phyloP scores from a whole-genome alignment of 768 basidiomycete genomes.

The Phanerochaete carnosa region DNA sequence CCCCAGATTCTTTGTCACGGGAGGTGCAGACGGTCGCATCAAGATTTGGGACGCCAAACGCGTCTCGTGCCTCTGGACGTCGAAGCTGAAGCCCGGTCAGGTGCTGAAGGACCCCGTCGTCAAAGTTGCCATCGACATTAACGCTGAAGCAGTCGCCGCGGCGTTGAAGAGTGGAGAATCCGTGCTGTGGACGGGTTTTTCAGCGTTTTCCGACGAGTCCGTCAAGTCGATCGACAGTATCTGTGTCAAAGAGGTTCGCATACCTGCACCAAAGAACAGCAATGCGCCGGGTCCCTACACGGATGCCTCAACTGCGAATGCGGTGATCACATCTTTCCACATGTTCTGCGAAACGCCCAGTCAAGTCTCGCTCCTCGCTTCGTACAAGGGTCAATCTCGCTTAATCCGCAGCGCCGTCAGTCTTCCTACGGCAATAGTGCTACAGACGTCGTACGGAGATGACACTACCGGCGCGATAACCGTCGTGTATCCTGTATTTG shows the following conservation, averaged over 20 bases:
- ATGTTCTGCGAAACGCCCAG: conserved; percentile 6
- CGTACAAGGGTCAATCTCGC: conserved; percentile 44
- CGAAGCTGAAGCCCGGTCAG: conserved; percentile 28
- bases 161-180: conserved; percentile 57
- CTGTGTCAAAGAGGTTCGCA: conserved; percentile 4
- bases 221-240: not conserved
- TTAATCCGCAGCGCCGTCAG: conserved; percentile 52
- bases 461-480: conserved; percentile 49
- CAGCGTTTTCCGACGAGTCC: conserved; percentile 16
- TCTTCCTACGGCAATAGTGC: conserved; percentile 22
- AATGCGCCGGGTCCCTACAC: not conserved
- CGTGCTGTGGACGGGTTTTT: conserved; percentile 49
- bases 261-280: conserved; percentile 14
- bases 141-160: conserved; percentile 44
- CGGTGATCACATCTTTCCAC: not conserved
- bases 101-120: conserved; percentile 47
- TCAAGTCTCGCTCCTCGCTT: conserved; percentile 40
- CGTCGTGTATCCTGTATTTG: conserved; percentile 46
- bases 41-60: conserved; percentile 71
- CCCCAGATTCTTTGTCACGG: conserved; percentile 42
- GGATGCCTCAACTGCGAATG: not conserved
- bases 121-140: conserved; percentile 43
- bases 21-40: conserved; percentile 58
- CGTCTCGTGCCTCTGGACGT: conserved; percentile 63
- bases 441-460: conserved; percentile 48